Base-by-base conservation (phyloP, 768 basidiomycete genomes). In the Mycena galericulata region DNA sequence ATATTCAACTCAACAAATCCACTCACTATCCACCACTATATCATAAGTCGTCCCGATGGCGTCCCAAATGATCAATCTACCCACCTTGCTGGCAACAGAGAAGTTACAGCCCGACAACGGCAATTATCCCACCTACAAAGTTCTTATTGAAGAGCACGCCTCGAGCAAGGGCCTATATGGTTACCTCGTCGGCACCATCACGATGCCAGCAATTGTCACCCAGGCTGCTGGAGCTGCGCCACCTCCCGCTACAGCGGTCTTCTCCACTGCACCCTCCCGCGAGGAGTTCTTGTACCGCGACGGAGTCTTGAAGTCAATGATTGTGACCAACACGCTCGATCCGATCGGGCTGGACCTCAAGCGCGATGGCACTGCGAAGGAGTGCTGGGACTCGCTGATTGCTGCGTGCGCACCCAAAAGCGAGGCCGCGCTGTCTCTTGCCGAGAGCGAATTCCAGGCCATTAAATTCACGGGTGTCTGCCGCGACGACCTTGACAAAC, bases 261-360 rank as follows among this genome's bases (percentile, higher is more conserved):
- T 9, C 24, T 65, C 55, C n/a, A 65, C 43, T 12, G 41, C n/a
- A 12, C 64, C 64, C n/a, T 50, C 43, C 36, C 64, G 55, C 46
- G 64, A 65, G 43, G 64, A 65, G 24, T 65, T 4, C 4, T 20
- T 29, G 17, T 65, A 65, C 38, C 56, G 64, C 20, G 36, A 65
- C n/a, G n/a, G n/a, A n/a, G n/a, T n/a, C n/a, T n/a, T n/a, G n/a
- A n/a, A n/a, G n/a, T n/a, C n/a, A n/a, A n/a, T 58, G 27, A 49
- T 65, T 27, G 65, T 66, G 9, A 51, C 65, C 2, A 59, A 50
- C 38, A 50, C 59, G 20, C 20, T 59, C 5, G 65, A 66, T 22
- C 65, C 65, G 1, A 66, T 66, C 40, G 65, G 65, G 7, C 45
- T 66, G 2, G 65, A 57, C 14, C 36, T 66, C 34, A 66, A 66